phyloP scores from a whole-genome alignment of 2,329 filamentous ascomycete genomes.

The Penicillium sp. region DNA sequence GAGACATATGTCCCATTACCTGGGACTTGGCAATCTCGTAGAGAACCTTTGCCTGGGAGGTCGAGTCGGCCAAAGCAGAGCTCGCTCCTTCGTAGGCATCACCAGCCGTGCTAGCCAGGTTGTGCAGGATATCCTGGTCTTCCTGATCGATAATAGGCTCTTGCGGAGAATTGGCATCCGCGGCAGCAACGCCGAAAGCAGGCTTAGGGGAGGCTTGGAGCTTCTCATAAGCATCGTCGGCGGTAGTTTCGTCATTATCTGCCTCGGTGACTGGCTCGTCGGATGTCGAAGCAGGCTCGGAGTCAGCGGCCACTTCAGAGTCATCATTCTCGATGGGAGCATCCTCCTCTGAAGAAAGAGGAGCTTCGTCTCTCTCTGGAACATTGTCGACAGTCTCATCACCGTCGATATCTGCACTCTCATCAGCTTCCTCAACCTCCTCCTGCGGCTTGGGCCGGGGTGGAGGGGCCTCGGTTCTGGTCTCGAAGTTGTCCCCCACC shows the following conservation, averaged over 20 bases:
- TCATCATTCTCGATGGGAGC: neutral
- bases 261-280: neutral
- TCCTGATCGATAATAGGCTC: slow-evolving; percentile 49
- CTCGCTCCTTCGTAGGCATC: slow-evolving; percentile 58
- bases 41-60: slow-evolving; percentile 68
- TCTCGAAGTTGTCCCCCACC: slow-evolving; percentile 76
- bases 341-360: neutral
- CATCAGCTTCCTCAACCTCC: slow-evolving; percentile 19
- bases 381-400: slow-evolving; percentile 12
- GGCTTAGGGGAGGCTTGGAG: slow-evolving; percentile 42
- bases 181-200: slow-evolving; percentile 27
- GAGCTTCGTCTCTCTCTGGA: slow-evolving; percentile 1
- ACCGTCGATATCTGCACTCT: neutral
- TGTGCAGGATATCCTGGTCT: slow-evolving; percentile 52
- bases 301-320: neutral
- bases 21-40: slow-evolving; percentile 72
- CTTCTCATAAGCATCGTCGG: slow-evolving; percentile 46
- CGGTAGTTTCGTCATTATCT: slow-evolving; percentile 6
- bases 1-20: slow-evolving; percentile 69
- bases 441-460: slow-evolving; percentile 31
- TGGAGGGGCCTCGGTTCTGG: slow-evolving; percentile 54
- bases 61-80: slow-evolving; percentile 53
- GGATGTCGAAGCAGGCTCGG: neutral
- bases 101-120: slow-evolving; percentile 56
- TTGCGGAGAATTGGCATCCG: slow-evolving; percentile 20